Evolutionary conservation across 2,329 filamentous ascomycete species (phyloP), one percentile per base, ranked within the genome.

Genomic region (Arachnopeziza araneosa): DNA sequence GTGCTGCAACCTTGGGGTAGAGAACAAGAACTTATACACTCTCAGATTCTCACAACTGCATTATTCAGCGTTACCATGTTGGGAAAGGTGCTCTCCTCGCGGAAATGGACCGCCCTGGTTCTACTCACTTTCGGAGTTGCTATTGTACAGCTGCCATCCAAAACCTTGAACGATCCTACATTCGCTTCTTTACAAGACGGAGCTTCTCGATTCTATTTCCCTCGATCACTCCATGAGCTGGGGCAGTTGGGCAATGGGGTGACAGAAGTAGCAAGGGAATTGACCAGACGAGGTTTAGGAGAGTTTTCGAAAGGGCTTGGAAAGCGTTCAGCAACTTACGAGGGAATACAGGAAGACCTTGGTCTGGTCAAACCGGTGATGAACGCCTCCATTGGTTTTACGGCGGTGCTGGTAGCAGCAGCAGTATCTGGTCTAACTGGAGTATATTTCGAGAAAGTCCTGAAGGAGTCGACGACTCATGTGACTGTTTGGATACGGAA

Each of bases 401-500:
- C 86, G 2, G 88, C 93, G 0, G 93, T 95, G 0, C 76, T 96
- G 50, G 77, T 89, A 12, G 89, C 92, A 14, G 93, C 91, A 56
- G 78, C 87, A 10, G 82, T 95, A 8, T 96, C 93, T 1, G 92
- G 92, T 2, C 77, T 96, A 54, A 93, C 91, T 0, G 90, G 92
- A 0, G 91, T 93, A 1, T 91, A 90, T 69, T 93, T 93, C 66
- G 90, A 98, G 74, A 97, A 96, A 75, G 86, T 97, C 2, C 79
- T 98, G 58, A 96, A 96, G 73, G 89, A 96, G 66, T 89, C 89
- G n/a, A 81, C 84, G 0, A 81, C 82, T 1, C 82, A 86, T 54
- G 87, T 87, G 6, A 93, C 91, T 0, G 81, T 98, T 17, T 99
- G 95, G 95, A 87, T 95, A 51, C 87, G 95, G 63, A 99, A 98